Conservation (phyloP, 108 stramenopile genomes). For the Chaetoceros muelleri region DNA sequence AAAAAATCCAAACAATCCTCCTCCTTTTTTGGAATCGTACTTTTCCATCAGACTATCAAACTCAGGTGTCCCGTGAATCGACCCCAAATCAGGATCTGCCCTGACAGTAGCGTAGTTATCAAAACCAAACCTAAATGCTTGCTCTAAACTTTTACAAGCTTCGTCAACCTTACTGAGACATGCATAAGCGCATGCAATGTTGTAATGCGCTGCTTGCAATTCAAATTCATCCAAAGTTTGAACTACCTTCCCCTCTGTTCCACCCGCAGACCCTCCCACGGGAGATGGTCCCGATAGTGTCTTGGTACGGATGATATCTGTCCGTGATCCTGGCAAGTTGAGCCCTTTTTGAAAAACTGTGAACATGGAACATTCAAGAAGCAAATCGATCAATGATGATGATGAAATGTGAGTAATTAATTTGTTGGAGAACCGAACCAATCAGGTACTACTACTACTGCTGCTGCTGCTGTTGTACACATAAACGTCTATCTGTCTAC, state of each 20-base stretch:
- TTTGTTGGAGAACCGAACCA: no score
- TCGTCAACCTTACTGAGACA: constrained; percentile 47
- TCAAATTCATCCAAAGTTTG: constrained; percentile 67
- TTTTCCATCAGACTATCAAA: constrained; percentile 56
- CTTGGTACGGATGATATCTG: constrained; percentile 56
- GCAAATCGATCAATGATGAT: no score
- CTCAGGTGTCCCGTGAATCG: constrained; percentile 28
- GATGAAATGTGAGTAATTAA: no score
- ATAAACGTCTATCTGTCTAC: no score
- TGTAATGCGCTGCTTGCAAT: constrained; percentile 76
- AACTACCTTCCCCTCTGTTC: constrained; percentile 34
- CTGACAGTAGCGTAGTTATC: constrained; percentile 65
- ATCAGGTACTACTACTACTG: no score
- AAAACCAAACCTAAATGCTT: constrained; percentile 67
- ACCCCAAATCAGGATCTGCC: constrained; percentile 59
- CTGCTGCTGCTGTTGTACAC: no score
- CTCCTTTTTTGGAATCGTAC: constrained; percentile 35
- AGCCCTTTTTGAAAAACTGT: constrained; percentile 67
- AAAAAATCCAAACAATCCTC: constrained; percentile 58
- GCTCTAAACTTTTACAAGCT: constrained; percentile 36
- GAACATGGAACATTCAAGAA: no score
- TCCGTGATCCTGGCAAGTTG: constrained; percentile 55
- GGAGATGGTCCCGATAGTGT: constrained; percentile 59
- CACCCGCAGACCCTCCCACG: constrained; percentile 62
- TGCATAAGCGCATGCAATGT: constrained; percentile 70